Evolutionary conservation across 2,329 filamentous ascomycete species (phyloP).

Genomic region (Decorospora gaudefroyi): DNA sequence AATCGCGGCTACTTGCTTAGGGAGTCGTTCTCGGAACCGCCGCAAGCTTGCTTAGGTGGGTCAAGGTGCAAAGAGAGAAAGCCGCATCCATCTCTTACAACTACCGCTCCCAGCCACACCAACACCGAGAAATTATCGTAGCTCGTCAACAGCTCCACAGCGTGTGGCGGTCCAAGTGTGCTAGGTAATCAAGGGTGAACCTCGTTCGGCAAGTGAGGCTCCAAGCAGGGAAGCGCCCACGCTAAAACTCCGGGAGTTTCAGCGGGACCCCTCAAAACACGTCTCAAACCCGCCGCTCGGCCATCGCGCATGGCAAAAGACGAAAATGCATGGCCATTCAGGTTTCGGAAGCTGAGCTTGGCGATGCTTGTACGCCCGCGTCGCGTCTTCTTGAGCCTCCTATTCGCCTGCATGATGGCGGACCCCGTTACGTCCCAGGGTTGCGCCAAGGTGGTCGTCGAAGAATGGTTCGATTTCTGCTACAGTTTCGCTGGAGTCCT

Average conservation of each 20-base stretch:
- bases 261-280: constrained; percentile 29
- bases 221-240: constrained; percentile 22
- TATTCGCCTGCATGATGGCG: constrained; percentile 41
- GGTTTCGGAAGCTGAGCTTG: constrained; percentile 36
- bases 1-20: too few species aligned
- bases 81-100: constrained; percentile 15
- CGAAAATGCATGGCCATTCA: constrained; percentile 29
- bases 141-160: constrained; percentile 9
- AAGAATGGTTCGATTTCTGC: constrained; percentile 45
- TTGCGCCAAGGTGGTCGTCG: constrained; percentile 27
- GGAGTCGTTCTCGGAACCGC: neutral
- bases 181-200: neutral
- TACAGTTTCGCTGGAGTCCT: constrained; percentile 33
- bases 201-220: constrained; percentile 14
- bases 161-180: constrained; percentile 8
- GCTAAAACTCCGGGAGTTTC: constrained; percentile 31
- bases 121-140: constrained; percentile 10
- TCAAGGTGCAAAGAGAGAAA: constrained; percentile 9
- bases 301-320: constrained; percentile 26
- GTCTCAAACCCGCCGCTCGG: constrained; percentile 35
- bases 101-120: constrained; percentile 23
- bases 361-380: constrained; percentile 20
- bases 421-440: constrained; percentile 40
- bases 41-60: constrained; percentile 4
- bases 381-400: constrained; percentile 16